A percentile compares a stretch with the other conserved stretches of the same genome.
Evolutionary conservation across 371 early-diverging fungal species (phyloP).

Genomic region (Mortierella sp.): DNA sequence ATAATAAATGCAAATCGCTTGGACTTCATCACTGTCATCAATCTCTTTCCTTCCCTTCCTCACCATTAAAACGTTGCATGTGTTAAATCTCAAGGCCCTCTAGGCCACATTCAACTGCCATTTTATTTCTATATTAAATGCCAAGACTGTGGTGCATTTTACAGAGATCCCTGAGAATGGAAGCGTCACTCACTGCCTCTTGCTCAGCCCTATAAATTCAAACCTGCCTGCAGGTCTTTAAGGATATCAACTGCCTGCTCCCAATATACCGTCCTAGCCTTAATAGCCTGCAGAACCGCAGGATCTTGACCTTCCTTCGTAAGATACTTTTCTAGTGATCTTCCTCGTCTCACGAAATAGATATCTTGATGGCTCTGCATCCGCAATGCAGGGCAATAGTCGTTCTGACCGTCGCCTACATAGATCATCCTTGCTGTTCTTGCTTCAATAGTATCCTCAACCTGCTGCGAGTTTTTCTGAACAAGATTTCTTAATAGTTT

Average conservation of each 20-base stretch:
- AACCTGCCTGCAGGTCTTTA: slow-evolving; percentile 11
- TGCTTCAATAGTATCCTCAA: not conserved
- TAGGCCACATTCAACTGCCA: too few species aligned
- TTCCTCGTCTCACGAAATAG: slow-evolving; percentile 32
- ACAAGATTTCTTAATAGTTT: slow-evolving; percentile 8
- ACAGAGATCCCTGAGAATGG: too few species aligned
- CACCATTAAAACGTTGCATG: too few species aligned
- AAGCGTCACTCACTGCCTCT: not conserved
- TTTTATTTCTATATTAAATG: too few species aligned
- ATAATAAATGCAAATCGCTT: not conserved
- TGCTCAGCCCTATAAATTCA: not conserved
- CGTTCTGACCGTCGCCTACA: slow-evolving; percentile 52
- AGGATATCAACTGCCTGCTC: slow-evolving; percentile 25
- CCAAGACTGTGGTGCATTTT: too few species aligned
- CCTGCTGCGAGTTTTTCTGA: not conserved
- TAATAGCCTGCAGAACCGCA: slow-evolving; percentile 9
- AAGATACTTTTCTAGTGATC: slow-evolving; percentile 40
- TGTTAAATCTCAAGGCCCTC: too few species aligned
- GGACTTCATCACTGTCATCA: too few species aligned
- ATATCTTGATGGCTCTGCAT: slow-evolving; percentile 21
- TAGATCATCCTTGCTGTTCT: slow-evolving; percentile 27
- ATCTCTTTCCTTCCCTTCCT: too few species aligned
- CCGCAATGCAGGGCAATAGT: slow-evolving; percentile 51
- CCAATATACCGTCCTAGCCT: slow-evolving; percentile 38
- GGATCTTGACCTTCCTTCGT: not conserved